phyloP scores from a whole-genome alignment of 2,329 filamentous ascomycete species.

The Fusarium humuli region DNA sequence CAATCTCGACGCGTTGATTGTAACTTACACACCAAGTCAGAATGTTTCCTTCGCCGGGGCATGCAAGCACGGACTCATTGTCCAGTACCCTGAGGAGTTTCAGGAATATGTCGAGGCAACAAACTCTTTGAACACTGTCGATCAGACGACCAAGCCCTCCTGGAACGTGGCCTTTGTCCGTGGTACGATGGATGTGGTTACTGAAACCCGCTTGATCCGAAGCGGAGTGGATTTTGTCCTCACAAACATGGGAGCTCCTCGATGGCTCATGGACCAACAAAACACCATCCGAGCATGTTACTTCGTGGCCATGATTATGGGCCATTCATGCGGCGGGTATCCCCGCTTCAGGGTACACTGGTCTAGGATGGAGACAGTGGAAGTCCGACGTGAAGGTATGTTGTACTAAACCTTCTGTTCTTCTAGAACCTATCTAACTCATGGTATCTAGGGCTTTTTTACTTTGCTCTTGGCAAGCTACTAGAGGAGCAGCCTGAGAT shows the following conservation, averaged over 20 bases:
- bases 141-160: neutral
- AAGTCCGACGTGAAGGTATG: neutral
- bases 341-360: neutral
- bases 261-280: neutral
- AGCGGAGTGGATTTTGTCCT: neutral
- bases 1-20: neutral
- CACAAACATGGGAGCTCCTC: neutral
- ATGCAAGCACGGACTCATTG: neutral
- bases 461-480: neutral
- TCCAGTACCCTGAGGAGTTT: neutral
- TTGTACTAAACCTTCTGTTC: neutral
- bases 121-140: neutral
- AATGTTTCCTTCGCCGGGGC: neutral
- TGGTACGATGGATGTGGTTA: neutral
- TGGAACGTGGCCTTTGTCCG: neutral
- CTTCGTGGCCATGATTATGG: fast-evolving
- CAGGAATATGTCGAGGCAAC: neutral
- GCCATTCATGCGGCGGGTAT: neutral
- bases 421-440: neutral
- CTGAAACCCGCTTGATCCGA: neutral
- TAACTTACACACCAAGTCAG: neutral
- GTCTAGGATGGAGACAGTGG: neutral
- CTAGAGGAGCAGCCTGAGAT: neutral
- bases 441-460: neutral
- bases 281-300: neutral